These are phyloP conservation scores for Colletotrichum endophyticum DNA, from an alignment of 2,329 filamentous ascomycete genomes.

Conservation along the genomic window DNA sequence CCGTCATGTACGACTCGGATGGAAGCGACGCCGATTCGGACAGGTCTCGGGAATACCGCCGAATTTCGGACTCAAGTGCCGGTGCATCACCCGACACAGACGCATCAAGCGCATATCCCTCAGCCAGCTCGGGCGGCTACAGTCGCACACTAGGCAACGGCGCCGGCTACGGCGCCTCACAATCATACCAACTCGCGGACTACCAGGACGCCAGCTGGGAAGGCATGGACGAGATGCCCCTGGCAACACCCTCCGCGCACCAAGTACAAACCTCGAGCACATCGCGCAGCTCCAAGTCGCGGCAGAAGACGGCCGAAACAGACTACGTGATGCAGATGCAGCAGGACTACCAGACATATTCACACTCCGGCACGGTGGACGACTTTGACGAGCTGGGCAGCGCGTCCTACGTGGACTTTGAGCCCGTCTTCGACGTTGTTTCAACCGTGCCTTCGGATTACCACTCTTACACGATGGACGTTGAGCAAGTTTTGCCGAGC, in stretches of 20 bases:
- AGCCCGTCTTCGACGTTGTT: constrained; percentile 15
- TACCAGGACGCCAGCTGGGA: constrained; percentile 15
- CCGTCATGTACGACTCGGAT: constrained; percentile 12
- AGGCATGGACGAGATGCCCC: constrained; percentile 1
- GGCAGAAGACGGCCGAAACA: neutral
- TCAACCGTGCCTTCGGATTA: constrained; percentile 16
- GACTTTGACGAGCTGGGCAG: constrained; percentile 9
- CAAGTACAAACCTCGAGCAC: neutral
- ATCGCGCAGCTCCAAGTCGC: neutral
- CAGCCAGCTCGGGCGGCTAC: constrained; percentile 2
- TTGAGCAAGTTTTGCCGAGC: neutral
- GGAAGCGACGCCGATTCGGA: constrained; percentile 17
- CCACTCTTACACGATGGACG: constrained; percentile 17
- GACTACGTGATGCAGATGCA: constrained; percentile 7
- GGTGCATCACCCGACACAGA: constrained; percentile 8
- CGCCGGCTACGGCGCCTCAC: neutral
- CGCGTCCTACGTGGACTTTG: constrained; percentile 11
- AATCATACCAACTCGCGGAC: constrained; percentile 1
- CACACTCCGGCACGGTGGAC: neutral
- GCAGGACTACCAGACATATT: constrained; percentile 5
- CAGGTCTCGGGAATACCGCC: constrained; percentile 7
- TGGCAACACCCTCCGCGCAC: neutral
- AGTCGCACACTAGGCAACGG: constrained; percentile 6
- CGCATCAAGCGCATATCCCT: constrained; percentile 9
- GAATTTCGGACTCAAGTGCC: constrained; percentile 8